Evolutionary conservation across 2,329 filamentous ascomycete genomes (phyloP).

Genomic region (Chaetomiaceae sp.): DNA sequence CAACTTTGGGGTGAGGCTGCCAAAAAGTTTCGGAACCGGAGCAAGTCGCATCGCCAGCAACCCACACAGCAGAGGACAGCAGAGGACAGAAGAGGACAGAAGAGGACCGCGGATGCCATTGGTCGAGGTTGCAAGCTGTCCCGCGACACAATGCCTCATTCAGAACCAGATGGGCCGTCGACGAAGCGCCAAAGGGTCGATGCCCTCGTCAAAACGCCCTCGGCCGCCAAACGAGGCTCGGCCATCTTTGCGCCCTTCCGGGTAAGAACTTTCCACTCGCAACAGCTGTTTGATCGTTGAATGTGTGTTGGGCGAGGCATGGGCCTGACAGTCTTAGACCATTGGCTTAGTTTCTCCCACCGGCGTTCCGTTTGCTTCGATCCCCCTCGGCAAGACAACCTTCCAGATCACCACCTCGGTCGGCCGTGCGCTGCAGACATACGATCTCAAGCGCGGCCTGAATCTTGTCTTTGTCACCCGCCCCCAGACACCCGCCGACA

Average conservation of each 20-base stretch:
- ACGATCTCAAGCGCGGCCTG: constrained; percentile 84
- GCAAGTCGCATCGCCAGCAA: constrained; percentile 7
- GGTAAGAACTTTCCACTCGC: constrained; percentile 49
- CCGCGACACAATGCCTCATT: constrained; percentile 49
- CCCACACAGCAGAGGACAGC: not conserved
- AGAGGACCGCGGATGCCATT: constrained; percentile 6
- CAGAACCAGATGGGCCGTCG: constrained; percentile 56
- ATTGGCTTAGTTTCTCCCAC: constrained; percentile 92
- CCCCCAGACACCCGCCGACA: constrained; percentile 78
- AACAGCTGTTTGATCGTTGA: no score
- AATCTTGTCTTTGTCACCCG: constrained; percentile 91
- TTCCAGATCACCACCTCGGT: constrained; percentile 97
- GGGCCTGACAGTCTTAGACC: constrained; percentile 53
- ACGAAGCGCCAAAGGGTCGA: constrained; percentile 73
- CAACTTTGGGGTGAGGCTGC: constrained; percentile 23
- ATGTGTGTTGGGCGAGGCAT: no score
- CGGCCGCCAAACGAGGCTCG: constrained; percentile 46
- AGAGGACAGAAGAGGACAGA: not conserved
- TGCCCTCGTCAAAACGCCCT: constrained; percentile 32
- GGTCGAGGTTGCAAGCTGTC: constrained; percentile 14
- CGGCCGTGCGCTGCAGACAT: constrained; percentile 86
- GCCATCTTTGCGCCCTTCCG: constrained; percentile 91
- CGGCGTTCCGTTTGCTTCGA: constrained; percentile 79
- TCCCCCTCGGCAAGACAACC: constrained; percentile 86
- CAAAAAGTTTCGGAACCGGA: no score